Conservation (phyloP, 1,284 basidiomycete species). For the Ustilago vetiveriae region DNA sequence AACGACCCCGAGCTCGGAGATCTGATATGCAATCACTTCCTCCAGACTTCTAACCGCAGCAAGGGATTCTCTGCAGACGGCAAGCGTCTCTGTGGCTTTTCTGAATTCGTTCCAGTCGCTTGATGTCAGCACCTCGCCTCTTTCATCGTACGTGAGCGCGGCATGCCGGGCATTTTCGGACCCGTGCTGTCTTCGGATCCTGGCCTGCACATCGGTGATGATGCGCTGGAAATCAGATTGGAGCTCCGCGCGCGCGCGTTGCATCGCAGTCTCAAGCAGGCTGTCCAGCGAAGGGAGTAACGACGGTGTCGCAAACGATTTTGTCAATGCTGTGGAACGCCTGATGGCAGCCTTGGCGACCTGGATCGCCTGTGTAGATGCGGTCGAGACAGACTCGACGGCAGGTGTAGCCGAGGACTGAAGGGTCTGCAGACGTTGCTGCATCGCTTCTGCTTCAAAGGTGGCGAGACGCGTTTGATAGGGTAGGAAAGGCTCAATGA, state of each 20-base stretch:
- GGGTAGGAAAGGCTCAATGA: constrained; percentile 33
- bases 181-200: constrained; percentile 25
- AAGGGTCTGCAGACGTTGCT: constrained; percentile 13
- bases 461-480: constrained; percentile 37
- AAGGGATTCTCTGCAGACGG: constrained; percentile 23
- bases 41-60: constrained; percentile 20
- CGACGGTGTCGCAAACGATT: constrained; percentile 23
- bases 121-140: constrained; percentile 27
- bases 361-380: constrained; percentile 17
- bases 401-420: constrained; percentile 11
- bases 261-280: constrained; percentile 11
- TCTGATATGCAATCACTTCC: constrained; percentile 27
- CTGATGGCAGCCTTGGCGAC: constrained; percentile 16
- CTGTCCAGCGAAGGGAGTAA: constrained; percentile 26
- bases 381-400: constrained; percentile 3
- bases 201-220: constrained; percentile 4
- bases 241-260: not conserved
- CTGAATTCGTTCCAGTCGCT: constrained; percentile 45
- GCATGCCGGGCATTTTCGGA: constrained; percentile 13
- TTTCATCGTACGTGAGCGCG: constrained; percentile 28
- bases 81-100: constrained; percentile 26
- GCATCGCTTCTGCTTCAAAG: constrained; percentile 43
- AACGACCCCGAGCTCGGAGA: constrained; percentile 24
- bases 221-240: constrained; percentile 8
- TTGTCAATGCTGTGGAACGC: constrained; percentile 26